Evolutionary conservation across 1,139 yeast species (phyloP).

Genomic region (Debaryomyces coudertii): DNA sequence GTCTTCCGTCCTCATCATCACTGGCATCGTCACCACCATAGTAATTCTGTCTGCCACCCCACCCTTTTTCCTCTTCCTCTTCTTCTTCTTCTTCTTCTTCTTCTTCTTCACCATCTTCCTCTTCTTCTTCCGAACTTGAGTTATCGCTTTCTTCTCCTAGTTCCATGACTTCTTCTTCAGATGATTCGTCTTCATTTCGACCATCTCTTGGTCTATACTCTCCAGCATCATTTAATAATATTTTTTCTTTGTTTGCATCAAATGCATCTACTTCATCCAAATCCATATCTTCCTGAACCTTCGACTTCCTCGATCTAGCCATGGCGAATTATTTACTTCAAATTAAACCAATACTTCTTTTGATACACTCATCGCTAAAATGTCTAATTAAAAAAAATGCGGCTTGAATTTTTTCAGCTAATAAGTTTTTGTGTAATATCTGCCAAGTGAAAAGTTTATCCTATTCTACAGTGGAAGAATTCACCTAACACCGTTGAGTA

Average conservation of each 20-base stretch:
- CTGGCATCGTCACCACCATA: constrained; percentile 80
- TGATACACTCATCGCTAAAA: constrained; percentile 13
- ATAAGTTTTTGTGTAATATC: constrained; percentile 7
- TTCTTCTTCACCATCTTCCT: constrained; percentile 42
- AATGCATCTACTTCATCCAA: constrained; percentile 74
- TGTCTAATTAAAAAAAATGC: constrained; percentile 9
- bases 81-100: constrained; percentile 51
- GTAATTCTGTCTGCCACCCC: constrained; percentile 83
- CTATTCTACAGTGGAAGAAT: neutral
- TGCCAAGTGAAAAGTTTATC: constrained; percentile 1
- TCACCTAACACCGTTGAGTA: neutral
- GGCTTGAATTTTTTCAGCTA: constrained; percentile 9
- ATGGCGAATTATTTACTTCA: constrained; percentile 3
- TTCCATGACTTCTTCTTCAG: constrained; percentile 34
- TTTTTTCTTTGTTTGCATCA: constrained; percentile 64
- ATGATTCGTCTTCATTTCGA: constrained; percentile 42
- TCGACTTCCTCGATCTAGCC: constrained; percentile 13
- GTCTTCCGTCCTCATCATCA: constrained; percentile 76
- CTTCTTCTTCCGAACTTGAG: constrained; percentile 33
- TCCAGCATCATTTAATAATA: constrained; percentile 63
- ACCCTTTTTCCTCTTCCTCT: constrained; percentile 60
- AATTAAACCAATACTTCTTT: neutral
- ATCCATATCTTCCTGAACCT: constrained; percentile 33
- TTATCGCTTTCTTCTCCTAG: constrained; percentile 28
- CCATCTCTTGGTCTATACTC: constrained; percentile 32